A percentile compares a stretch with the other conserved stretches of the same genome.
These are phyloP conservation scores for Candida saitoana DNA, from an alignment of 805 yeast genomes.

Conservation along the genomic window DNA sequence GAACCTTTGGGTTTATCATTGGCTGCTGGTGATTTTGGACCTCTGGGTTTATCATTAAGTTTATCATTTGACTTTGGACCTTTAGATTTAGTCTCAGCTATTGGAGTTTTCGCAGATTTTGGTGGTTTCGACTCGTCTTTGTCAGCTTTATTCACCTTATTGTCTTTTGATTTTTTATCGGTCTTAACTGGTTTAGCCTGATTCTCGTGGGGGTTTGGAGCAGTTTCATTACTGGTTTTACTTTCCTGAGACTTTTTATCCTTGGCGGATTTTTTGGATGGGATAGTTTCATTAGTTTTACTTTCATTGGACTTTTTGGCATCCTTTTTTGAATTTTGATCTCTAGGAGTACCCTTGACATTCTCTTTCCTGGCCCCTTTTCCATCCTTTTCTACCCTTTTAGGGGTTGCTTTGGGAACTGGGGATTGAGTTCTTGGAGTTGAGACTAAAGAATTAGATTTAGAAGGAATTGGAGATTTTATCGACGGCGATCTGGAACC, in stretches of 20 bases:
- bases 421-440: conserved; percentile 2
- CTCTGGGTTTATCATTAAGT: neutral
- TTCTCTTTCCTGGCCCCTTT: neutral
- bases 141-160: no score
- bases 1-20: neutral
- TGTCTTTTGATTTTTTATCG: no score
- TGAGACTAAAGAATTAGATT: conserved; percentile 1
- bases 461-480: neutral
- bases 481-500: conserved; percentile 2
- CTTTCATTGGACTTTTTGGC: no score
- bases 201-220: no score
- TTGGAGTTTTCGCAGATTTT: neutral
- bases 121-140: conserved; percentile 1
- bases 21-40: neutral
- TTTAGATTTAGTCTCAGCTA: neutral
- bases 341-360: conserved; percentile 3
- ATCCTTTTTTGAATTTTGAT: neutral
- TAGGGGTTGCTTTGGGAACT: neutral
- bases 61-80: neutral
- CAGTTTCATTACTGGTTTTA: no score
- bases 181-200: no score
- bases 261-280: no score
- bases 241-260: no score
- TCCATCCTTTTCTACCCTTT: neutral
- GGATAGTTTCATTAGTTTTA: no score